Evolutionary conservation across 2,329 filamentous ascomycete species (phyloP).

Genomic region (Exophiala dermatitidis): DNA sequence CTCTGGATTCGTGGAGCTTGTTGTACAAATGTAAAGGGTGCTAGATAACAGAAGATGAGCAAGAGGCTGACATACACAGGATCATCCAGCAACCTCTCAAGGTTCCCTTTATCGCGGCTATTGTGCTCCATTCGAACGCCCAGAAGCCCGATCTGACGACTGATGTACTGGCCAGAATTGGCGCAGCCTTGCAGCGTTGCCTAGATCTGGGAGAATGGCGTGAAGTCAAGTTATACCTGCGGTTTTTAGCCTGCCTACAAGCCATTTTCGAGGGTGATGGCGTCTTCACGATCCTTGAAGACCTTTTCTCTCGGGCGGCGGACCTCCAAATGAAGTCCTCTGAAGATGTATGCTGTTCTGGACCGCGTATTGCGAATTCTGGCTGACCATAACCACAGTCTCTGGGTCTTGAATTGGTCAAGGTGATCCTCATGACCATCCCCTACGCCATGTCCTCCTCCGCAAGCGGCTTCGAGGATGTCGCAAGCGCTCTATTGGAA

Average conservation of each 20-base stretch:
- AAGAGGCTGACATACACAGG: conserved; percentile 32
- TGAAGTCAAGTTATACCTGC: conserved; percentile 80
- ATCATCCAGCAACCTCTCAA: conserved; percentile 90
- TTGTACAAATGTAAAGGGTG: conserved; percentile 59
- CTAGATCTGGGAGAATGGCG: conserved; percentile 74
- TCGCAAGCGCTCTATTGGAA: conserved; percentile 72
- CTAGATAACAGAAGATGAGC: not conserved
- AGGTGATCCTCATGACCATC: conserved; percentile 90
- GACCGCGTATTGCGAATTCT: not conserved
- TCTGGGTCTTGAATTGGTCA: conserved; percentile 75
- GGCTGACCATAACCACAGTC: conserved; percentile 37
- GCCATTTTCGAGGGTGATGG: conserved; percentile 74
- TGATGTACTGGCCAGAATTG: conserved; percentile 60
- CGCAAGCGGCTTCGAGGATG: conserved; percentile 55
- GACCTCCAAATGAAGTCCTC: conserved; percentile 88
- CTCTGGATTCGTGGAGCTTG: conserved; percentile 63
- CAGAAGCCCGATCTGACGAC: conserved; percentile 66
- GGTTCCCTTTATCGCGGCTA: conserved; percentile 86
- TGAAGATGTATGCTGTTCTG: conserved; percentile 62
- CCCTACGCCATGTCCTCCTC: conserved; percentile 78
- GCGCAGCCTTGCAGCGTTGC: conserved; percentile 56
- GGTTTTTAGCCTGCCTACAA: conserved; percentile 83
- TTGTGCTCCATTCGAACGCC: conserved; percentile 71
- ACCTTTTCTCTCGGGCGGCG: conserved; percentile 85
- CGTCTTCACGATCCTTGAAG: conserved; percentile 74